Base-by-base conservation (phyloP, 2,329 filamentous ascomycete species). In the Botrytis tulipae region DNA sequence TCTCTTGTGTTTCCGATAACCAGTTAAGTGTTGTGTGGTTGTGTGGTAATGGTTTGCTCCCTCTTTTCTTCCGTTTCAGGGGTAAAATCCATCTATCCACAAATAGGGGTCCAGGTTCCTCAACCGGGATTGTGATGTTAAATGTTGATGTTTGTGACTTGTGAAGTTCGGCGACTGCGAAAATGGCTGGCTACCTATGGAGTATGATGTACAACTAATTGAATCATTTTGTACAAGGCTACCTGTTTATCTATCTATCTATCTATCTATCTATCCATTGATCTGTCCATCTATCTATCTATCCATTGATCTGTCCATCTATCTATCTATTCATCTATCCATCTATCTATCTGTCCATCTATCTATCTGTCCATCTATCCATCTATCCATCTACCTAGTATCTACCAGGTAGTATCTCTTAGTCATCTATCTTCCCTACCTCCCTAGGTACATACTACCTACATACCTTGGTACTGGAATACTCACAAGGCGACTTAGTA, bases 71-170 rank as follows among this genome's bases (percentile, higher is more conserved):
- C 42, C 9, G 37, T 42, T 60, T 70, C 67, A 70, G 67, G 67
- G 67, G 67, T 70, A 70, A 44, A 57, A 32, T 60, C 35, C 65
- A 37, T 37, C n/a, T 16, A 40, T 51, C 35, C 65, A 35, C 29
- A 67, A 40, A 54, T 40, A 29, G 25, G 10, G 42, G 29, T 37
- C 60, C 60, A 63, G 7, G n/a, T 57, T 29, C n/a, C n/a, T 16
- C 51, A 25, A 35, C 62, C 32, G 20, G 42, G 62, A 65, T 66
- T 10, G n/a, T 63, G 61, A 63, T 29, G 20, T 12, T 29, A 9
- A 9, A 57, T 57, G n/a, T 29, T 54, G 25, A 29, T 54, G n/a
- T 54, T 54, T 54, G n/a, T n/a, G 10, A 51, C 25, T 51, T n/a
- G 48, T 20, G 48, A 51, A 51, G 48, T 51, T 62, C 37, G 60